Base-by-base conservation (phyloP, 1,139 yeast genomes). In the Diutina scorzettiae region DNA sequence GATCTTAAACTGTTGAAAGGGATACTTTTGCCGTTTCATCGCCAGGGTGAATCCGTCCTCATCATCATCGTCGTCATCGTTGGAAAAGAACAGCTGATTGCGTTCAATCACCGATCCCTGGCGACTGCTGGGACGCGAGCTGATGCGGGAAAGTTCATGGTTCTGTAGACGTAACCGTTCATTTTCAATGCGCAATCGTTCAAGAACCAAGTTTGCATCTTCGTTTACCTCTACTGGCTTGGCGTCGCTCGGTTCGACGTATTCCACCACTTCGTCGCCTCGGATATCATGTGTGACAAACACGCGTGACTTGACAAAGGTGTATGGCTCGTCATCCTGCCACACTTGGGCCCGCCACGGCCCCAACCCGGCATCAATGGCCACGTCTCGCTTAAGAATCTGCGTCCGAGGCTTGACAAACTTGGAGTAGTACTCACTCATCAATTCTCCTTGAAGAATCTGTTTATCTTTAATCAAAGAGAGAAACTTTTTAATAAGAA, bases 331-430 rank as follows among this genome's bases (percentile, higher is more conserved):
- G 14, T 34, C 29, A 14, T 16, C 39, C n/a, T 32, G 27, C 18
- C 23, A 23, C 17, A 34, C 27, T 23, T n/a, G 9, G 24, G 28
- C 39, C 16, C 39, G 27, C 39, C 39, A 34, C 19, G 29, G 29
- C 24, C 28, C 39, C 12, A 32, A 21, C 24, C 37, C 37, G n/a
- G 39, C 39, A 23, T 34, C 39, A 23, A 34, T 34, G 29, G 28
- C 39, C 27, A 34, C 39, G 19, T 34, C 39, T 20, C 28, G 39
- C 16, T 34, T 34, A 14, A 23, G 28, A 9, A 34, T 16, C 8
- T 21, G 29, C n/a, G 39, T 34, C 19, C 19, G 27, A n/a, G 39
- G 39, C 27, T 23, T 21, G 14, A 34, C 39, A 9, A 34, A n/a
- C 16, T 34, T 34, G 19, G 17, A 7, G 18, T 21, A 23, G 12